Percentiles rank a stretch among this genome's conserved stretches.
phyloP scores from a whole-genome alignment of 257 asterid species.

The Fraxinus anomala region DNA sequence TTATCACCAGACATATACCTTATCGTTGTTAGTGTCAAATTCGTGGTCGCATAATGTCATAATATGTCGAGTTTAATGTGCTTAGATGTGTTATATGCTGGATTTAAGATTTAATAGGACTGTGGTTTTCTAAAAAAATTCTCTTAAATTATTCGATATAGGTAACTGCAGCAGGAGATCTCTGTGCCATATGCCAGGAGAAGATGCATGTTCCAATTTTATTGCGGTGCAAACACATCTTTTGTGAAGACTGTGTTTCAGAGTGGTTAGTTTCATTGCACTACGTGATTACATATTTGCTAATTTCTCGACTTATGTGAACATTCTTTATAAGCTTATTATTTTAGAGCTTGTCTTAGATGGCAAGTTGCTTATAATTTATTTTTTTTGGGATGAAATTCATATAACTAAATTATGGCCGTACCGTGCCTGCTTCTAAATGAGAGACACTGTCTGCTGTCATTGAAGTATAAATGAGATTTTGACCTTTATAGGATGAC shows the following conservation, averaged over 20 bases:
- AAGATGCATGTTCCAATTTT: conserved; percentile 67
- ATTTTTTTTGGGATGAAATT: background rate
- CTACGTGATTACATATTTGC: background rate
- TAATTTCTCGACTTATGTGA: background rate
- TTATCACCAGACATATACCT: background rate
- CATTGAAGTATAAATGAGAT: background rate
- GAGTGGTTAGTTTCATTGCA: conserved; percentile 52
- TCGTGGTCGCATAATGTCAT: background rate
- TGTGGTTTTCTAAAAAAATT: background rate
- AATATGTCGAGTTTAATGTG: background rate
- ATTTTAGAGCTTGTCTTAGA: background rate
- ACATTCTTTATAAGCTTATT: background rate
- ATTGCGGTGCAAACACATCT: conserved; percentile 65
- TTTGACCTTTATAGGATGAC: background rate
- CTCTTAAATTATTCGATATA: conserved; percentile 24
- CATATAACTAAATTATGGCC: background rate
- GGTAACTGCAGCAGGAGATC: conserved; percentile 70
- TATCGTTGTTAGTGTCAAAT: background rate
- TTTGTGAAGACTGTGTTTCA: conserved; percentile 78
- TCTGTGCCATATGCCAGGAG: conserved; percentile 79
- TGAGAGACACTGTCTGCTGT: background rate
- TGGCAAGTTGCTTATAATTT: background rate
- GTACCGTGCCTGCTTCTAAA: background rate
- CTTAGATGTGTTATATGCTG: background rate
- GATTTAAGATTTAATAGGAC: conserved; percentile 2